phyloP scores from a whole-genome alignment of 495 filamentous ascomycete genomes.

The Daldinia vernicosa region DNA sequence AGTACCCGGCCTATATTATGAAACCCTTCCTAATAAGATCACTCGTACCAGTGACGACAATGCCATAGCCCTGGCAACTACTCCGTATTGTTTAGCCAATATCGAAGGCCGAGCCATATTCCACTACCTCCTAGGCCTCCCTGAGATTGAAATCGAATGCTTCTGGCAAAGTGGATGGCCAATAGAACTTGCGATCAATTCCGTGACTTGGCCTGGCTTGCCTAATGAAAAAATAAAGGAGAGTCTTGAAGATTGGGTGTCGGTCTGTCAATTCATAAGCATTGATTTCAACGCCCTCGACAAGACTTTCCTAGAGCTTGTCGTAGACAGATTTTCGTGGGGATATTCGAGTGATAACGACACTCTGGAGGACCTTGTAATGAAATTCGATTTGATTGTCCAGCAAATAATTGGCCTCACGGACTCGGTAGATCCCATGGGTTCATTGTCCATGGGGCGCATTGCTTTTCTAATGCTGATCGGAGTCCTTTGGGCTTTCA shows the following conservation, averaged over 20 bases:
- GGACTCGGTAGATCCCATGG: not conserved
- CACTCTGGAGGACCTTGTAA: not conserved
- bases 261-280: slow-evolving; percentile 6
- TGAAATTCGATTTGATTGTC: slow-evolving; percentile 4
- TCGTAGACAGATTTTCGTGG: not conserved
- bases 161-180: not conserved
- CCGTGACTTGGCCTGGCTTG: too few relatives aligned
- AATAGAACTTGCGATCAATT: not conserved
- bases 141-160: not conserved
- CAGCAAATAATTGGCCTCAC: not conserved
- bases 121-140: slow-evolving; percentile 13
- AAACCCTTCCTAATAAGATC: not conserved
- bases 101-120: not conserved
- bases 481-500: not conserved
- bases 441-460: not conserved
- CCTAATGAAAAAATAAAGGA: not conserved
- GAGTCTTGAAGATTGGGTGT: not conserved
- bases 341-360: not conserved
- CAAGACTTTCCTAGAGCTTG: not conserved
- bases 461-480: not conserved
- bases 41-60: not conserved
- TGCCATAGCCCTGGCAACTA: not conserved
- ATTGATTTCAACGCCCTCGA: not conserved
- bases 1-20: not conserved
- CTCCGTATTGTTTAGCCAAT: not conserved